Percentiles rank a stretch among this genome's conserved stretches.
phyloP scores from a whole-genome alignment of 495 filamentous ascomycete genomes.

The Oleoguttula mirabilis region DNA sequence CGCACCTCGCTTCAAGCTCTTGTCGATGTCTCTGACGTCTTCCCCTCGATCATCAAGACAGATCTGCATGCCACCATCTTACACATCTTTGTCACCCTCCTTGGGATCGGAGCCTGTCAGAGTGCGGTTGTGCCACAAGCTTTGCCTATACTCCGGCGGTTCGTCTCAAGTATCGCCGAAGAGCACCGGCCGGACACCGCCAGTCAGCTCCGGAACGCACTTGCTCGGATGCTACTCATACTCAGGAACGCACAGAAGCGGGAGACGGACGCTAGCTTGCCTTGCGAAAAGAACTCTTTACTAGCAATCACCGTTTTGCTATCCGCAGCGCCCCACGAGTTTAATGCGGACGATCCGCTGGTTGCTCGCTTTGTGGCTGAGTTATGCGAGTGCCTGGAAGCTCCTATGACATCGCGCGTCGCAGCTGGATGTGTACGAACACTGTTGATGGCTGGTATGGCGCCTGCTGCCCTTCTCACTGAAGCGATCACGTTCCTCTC shows the following conservation, averaged over 20 bases:
- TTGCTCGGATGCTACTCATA: slow-evolving; percentile 67
- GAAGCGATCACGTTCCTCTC: slow-evolving; percentile 63
- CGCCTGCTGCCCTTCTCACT: slow-evolving; percentile 63
- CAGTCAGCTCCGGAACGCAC: slow-evolving; percentile 54
- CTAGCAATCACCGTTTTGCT: slow-evolving; percentile 80
- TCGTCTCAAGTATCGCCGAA: slow-evolving; percentile 38
- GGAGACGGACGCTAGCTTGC: slow-evolving; percentile 63
- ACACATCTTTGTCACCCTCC: slow-evolving; percentile 89
- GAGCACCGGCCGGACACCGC: slow-evolving; percentile 48
- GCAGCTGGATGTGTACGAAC: slow-evolving; percentile 79
- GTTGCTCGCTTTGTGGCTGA: slow-evolving; percentile 58
- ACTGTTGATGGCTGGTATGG: slow-evolving; percentile 53
- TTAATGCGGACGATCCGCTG: slow-evolving; percentile 61
- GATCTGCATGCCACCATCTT: slow-evolving; percentile 94
- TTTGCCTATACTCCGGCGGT: slow-evolving; percentile 82
- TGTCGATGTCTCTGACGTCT: slow-evolving; percentile 86
- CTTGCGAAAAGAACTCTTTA: slow-evolving; percentile 87
- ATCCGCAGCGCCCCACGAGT: slow-evolving; percentile 58
- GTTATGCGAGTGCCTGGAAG: slow-evolving; percentile 72
- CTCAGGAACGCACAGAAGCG: slow-evolving; percentile 73
- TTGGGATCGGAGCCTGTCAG: slow-evolving; percentile 78
- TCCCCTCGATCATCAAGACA: slow-evolving; percentile 89
- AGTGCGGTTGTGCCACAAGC: slow-evolving; percentile 78
- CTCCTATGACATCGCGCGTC: slow-evolving; percentile 69
- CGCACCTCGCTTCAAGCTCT: slow-evolving; percentile 70